Percentiles rank a stretch among this genome's conserved stretches.
Evolutionary conservation across 495 filamentous ascomycete species (phyloP).

Genomic region (Viridothelium virens): DNA sequence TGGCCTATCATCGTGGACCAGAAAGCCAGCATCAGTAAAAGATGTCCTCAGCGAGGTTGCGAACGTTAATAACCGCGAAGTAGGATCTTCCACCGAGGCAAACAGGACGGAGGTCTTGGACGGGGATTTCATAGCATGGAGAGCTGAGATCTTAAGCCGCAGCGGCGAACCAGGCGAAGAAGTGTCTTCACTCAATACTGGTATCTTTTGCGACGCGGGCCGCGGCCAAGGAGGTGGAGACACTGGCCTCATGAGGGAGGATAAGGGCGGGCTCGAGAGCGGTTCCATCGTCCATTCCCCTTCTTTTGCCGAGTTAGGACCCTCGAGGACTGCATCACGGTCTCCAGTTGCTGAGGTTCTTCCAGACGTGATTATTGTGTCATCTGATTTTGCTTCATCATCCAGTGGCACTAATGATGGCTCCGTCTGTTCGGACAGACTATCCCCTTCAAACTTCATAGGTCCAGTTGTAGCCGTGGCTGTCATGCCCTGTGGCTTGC

Average conservation of each 20-base stretch:
- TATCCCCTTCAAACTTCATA: not conserved
- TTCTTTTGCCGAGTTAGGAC: not conserved
- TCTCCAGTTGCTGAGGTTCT: not conserved
- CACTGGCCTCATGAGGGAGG: slow-evolving; percentile 15
- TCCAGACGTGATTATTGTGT: slow-evolving; percentile 4
- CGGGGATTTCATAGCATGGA: slow-evolving; percentile 35
- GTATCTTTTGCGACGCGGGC: not conserved
- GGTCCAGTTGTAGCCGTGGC: not conserved
- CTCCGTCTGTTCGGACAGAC: not conserved
- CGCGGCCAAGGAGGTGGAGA: slow-evolving; percentile 13
- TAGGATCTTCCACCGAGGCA: slow-evolving; percentile 49
- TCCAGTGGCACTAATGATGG: not conserved
- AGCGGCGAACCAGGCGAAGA: slow-evolving; percentile 14
- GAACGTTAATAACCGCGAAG: slow-evolving; percentile 52
- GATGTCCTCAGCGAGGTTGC: slow-evolving; percentile 50
- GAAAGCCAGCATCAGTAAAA: slow-evolving; percentile 56
- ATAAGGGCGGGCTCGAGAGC: slow-evolving; percentile 1
- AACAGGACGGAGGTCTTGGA: slow-evolving; percentile 48
- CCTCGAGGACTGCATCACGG: not conserved
- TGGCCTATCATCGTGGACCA: slow-evolving; percentile 54
- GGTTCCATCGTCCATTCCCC: not conserved
- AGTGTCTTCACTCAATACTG: not conserved
- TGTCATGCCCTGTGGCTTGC: not conserved
- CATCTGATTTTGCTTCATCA: not conserved
- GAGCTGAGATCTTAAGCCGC: slow-evolving; percentile 26